Conservation (phyloP, 768 basidiomycete genomes). For the Xerocomus brunneocitrinus region DNA sequence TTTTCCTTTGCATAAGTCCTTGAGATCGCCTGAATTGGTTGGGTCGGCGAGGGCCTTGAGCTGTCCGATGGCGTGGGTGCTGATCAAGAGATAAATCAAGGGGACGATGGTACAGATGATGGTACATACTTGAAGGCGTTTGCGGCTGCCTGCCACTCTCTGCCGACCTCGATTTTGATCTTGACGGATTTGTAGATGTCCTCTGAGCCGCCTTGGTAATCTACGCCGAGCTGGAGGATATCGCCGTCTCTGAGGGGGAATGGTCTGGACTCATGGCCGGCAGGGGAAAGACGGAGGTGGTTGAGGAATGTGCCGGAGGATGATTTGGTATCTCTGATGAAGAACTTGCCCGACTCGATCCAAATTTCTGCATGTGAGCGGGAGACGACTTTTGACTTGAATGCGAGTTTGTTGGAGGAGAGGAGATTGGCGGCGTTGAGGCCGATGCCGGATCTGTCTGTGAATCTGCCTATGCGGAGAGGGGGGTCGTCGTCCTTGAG, state of each 20-base stretch:
- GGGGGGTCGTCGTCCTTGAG: constrained; percentile 63
- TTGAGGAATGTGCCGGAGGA: constrained; percentile 94
- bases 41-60: constrained; percentile 59
- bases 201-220: constrained; percentile 96
- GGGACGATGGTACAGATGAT: background rate
- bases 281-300: constrained; percentile 82
- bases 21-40: constrained; percentile 7
- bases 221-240: constrained; percentile 90
- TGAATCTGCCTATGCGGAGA: constrained; percentile 91
- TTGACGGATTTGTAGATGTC: constrained; percentile 97
- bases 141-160: constrained; percentile 85
- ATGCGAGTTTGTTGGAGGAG: constrained; percentile 82
- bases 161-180: constrained; percentile 84
- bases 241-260: constrained; percentile 88
- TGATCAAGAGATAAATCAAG: constrained; percentile 19
- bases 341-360: constrained; percentile 71
- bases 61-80: constrained; percentile 75
- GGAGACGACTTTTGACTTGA: constrained; percentile 93
- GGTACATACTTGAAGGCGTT: constrained; percentile 78
- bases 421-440: constrained; percentile 62
- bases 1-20: constrained; percentile 20
- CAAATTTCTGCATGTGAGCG: constrained; percentile 94
- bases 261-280: constrained; percentile 75
- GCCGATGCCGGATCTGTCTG: constrained; percentile 72
- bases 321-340: constrained; percentile 85